Base-by-base conservation (phyloP, 2,329 filamentous ascomycete genomes). In the Sarocladium kiliense region DNA sequence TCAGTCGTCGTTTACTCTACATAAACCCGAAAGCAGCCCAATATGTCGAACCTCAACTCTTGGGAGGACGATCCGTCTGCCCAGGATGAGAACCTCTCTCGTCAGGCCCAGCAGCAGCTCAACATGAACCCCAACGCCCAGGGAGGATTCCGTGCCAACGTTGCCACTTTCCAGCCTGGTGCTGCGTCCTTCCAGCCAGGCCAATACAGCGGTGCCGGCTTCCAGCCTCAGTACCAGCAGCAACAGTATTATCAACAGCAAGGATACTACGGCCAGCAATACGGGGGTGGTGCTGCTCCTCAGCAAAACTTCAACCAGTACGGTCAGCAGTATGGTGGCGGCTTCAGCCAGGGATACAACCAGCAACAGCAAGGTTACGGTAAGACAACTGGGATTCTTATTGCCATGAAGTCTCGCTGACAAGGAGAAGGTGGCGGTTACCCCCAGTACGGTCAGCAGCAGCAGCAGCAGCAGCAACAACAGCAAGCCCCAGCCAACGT, bases 11-110 rank as follows among this genome's bases (percentile, higher is more conserved):
- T 16, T 16, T 42, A 6, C 25, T 37, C 32, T 2, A 45, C 34
- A 39, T 21, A 58, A 5, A 41, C 50, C 50, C 50, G 25, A 26
- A 53, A 30, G 26, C 50, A 16, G 23, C 34, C 50, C 63, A 79
- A 55, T 67, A 96, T 96, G 91, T 88, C 92, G 65, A 86, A 92
- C 72, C 88, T 91, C 66, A 91, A 96, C 72, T 96, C 91, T 59
- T 97, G 94, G 89, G 92, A 97, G 76, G 91, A 96, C 67, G 89
- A 92, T 66, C 85, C 86, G 66, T 79, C 86, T 55, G 85, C 84
- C 60, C 87, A 90, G 77, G 87, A 92, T 65, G 87, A 89, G 64
- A 83, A 83, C 70, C 84, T 96, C 71, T 83, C 89, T 59, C 85
- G 85, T 65, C 89, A 92, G 77, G 76, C 88, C 36, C 83, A 87